Base-by-base conservation (phyloP, 768 basidiomycete species). In the Royoungia palumana region DNA sequence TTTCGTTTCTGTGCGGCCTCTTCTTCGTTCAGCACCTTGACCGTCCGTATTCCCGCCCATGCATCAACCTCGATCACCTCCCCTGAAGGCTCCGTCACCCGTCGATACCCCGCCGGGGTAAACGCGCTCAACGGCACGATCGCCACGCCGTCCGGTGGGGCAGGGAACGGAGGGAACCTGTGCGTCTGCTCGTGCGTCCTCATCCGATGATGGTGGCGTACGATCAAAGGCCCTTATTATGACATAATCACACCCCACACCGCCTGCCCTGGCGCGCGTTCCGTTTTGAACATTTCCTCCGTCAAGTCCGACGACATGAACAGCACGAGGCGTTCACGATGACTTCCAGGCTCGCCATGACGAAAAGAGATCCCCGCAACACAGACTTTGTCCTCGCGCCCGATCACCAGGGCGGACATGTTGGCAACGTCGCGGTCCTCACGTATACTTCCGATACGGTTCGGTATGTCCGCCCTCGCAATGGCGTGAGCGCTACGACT, bases 111-210 rank as follows among this genome's bases (percentile, higher is more conserved):
- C 12, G 14, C 43, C 0, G 67, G 63, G 0, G 4, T 61, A 54
- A 75, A 82, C 24, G 69, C 61, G 35, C 64, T 61, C 60, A 80
- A 81, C 0, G 76, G 68, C 30, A 71, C 59, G 50, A 81, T 69
- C 24, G 50, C 51, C 17, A 73, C 71, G 16, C 74, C 78, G 6
- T 60, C 56, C 0, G 77, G 77, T 0, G 54, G 39, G 2, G 37
- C 13, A 7, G 80, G 79, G 54, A 80, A 81, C 0, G 79, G 78
- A 1, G 79, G 79, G 48, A 79, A 80, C 10, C 3, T 38, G 13
- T 35, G 40, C 19, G 36, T 0, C 4, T 40, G 19, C 1, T 49
- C 45, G 21, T 47, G 17, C 32, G 27, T 25, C 7, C 10, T 21
- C 10, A 30, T 21, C 35, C 8, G 24, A 25, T 25, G 24, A 25